phyloP scores from a whole-genome alignment of 768 basidiomycete species.

The Xanthoconium stramineum region DNA sequence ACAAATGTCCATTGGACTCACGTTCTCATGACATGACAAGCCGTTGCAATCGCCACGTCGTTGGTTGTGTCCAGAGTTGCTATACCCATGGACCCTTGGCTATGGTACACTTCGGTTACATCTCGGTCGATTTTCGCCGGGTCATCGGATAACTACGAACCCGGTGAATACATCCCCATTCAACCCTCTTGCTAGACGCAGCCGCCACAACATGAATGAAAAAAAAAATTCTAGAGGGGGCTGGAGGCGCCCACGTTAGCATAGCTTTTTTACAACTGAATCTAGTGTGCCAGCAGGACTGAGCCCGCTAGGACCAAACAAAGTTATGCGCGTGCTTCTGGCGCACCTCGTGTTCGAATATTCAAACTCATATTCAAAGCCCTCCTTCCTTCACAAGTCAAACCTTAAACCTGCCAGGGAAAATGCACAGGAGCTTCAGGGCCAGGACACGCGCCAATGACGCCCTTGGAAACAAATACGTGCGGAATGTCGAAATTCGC shows the following conservation, averaged over 20 bases:
- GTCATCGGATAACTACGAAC: neutral
- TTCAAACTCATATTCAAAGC: conserved; percentile 6
- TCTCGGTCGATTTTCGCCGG: conserved; percentile 9
- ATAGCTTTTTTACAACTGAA: neutral
- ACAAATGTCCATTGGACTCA: no score
- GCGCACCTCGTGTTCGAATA: conserved; percentile 27
- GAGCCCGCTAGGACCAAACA: conserved; percentile 22
- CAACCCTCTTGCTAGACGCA: neutral
- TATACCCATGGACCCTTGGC: neutral
- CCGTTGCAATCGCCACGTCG: neutral
- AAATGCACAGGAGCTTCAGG: conserved; percentile 7
- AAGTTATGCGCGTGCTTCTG: conserved; percentile 24
- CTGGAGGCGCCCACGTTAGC: neutral
- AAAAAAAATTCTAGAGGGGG: neutral
- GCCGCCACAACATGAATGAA: neutral
- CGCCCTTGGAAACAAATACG: conserved; percentile 11
- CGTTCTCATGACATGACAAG: neutral
- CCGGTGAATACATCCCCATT: neutral
- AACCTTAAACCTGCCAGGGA: conserved; percentile 24
- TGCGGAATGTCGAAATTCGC: conserved; percentile 17
- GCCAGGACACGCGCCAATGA: conserved; percentile 13
- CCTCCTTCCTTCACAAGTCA: conserved; percentile 9
- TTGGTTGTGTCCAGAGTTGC: neutral
- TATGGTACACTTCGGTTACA: neutral
- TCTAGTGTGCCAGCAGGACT: neutral